Conservation (phyloP, 192 early-diverging fungal species). For the Entomortierella beljakovae region DNA sequence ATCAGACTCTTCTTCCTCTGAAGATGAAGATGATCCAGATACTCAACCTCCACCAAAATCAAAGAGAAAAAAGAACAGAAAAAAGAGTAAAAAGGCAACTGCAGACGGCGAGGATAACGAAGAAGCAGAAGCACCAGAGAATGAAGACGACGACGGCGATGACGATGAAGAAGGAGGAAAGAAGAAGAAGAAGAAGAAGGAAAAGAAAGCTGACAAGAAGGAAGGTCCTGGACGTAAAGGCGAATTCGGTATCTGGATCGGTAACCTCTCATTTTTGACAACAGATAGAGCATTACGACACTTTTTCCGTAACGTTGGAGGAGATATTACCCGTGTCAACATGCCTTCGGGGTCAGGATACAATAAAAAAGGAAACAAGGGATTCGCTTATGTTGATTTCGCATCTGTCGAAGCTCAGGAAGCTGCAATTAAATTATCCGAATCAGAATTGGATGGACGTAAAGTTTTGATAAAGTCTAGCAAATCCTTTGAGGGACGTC, state of each 20-base stretch:
- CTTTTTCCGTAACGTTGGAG: slow-evolving; percentile 64
- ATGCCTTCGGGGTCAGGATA: slow-evolving; percentile 55
- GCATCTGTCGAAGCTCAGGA: slow-evolving; percentile 59
- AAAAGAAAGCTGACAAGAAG: slow-evolving; percentile 53
- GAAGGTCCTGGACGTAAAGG: slow-evolving; percentile 59
- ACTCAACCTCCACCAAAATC: slow-evolving; percentile 56
- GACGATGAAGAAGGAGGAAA: slow-evolving; percentile 13
- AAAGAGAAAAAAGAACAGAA: slow-evolving; percentile 55
- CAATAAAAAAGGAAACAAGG: slow-evolving; percentile 61
- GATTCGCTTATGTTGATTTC: slow-evolving; percentile 83
- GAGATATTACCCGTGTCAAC: slow-evolving; percentile 63
- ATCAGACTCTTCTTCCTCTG: slow-evolving; percentile 49
- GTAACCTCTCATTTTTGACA: slow-evolving; percentile 74
- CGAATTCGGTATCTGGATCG: slow-evolving; percentile 77
- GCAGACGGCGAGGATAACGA: slow-evolving; percentile 34
- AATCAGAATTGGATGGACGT: slow-evolving; percentile 68
- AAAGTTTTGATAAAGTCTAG: slow-evolving; percentile 75
- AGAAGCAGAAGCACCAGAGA: slow-evolving; percentile 31
- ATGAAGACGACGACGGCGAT: slow-evolving; percentile 40
- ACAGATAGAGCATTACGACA: slow-evolving; percentile 63
- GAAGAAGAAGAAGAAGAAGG: slow-evolving; percentile 50
- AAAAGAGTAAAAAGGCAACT: slow-evolving; percentile 58
- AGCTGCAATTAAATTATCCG: slow-evolving; percentile 72
- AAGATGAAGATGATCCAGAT: slow-evolving; percentile 44
- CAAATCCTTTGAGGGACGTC: slow-evolving; percentile 72